These are phyloP conservation scores for Fusarium sp. DNA, from an alignment of 2,329 filamentous ascomycete species.

Conservation along the genomic window DNA sequence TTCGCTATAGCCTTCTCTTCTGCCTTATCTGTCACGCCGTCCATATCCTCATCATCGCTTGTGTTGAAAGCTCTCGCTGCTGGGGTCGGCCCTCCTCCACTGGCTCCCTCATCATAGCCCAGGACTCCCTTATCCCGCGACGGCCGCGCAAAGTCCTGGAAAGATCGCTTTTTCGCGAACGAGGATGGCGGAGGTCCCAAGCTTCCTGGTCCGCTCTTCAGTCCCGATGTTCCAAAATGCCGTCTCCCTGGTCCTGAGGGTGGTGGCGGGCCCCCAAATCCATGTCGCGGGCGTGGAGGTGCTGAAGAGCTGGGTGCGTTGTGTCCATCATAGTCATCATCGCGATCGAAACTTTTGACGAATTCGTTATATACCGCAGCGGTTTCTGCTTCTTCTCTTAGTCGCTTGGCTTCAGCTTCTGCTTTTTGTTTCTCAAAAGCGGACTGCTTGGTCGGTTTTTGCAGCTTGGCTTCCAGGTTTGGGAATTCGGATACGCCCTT, in stretches of 20 bases:
- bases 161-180: slow-evolving; percentile 63
- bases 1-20: slow-evolving; percentile 68
- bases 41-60: slow-evolving; percentile 65
- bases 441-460: slow-evolving; percentile 83
- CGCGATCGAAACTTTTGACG: slow-evolving; percentile 77
- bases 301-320: slow-evolving; percentile 10
- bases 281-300: slow-evolving; percentile 37
- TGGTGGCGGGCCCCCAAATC: slow-evolving; percentile 40
- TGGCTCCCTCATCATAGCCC: slow-evolving; percentile 47
- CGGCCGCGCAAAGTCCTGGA: slow-evolving; percentile 52
- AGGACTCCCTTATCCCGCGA: slow-evolving; percentile 42
- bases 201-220: slow-evolving; percentile 70
- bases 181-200: slow-evolving; percentile 61
- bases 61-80: slow-evolving; percentile 77
- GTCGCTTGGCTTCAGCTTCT: slow-evolving; percentile 87
- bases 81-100: slow-evolving; percentile 58
- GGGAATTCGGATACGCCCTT: slow-evolving; percentile 68
- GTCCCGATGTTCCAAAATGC: slow-evolving; percentile 68
- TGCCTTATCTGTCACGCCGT: slow-evolving; percentile 52
- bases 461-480: slow-evolving; percentile 78
- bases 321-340: slow-evolving; percentile 56
- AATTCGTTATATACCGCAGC: slow-evolving; percentile 88
- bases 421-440: slow-evolving; percentile 88
- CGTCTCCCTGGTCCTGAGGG: slow-evolving; percentile 56
- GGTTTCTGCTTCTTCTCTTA: slow-evolving; percentile 84